These are phyloP conservation scores for Scedosporium dehoogii DNA, from an alignment of 2,329 filamentous ascomycete species.

Conservation along the genomic window DNA sequence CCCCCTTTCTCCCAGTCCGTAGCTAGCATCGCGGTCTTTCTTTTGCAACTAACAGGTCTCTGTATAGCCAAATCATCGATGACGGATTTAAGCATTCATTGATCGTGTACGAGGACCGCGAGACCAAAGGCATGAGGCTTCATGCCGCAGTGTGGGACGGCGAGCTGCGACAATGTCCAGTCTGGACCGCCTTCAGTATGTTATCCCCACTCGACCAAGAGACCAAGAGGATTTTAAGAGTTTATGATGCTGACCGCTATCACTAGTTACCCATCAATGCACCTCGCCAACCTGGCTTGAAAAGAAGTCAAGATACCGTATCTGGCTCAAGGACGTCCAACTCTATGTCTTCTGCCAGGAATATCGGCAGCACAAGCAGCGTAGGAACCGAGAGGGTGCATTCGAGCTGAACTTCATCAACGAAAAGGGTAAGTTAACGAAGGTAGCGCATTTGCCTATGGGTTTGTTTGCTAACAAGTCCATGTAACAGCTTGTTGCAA, in stretches of 20 bases:
- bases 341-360: conserved; percentile 49
- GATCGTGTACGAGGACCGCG: conserved; percentile 40
- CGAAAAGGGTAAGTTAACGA: conserved; percentile 23
- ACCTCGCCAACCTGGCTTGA: conserved; percentile 39
- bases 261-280: conserved; percentile 41
- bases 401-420: conserved; percentile 42
- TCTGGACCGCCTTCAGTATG: conserved; percentile 56
- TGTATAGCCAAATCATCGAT: conserved; percentile 42
- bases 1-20: not conserved
- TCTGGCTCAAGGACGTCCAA: conserved; percentile 44
- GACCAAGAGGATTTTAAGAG: not conserved
- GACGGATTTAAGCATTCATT: conserved; percentile 44
- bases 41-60: not conserved
- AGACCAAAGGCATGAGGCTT: conserved; percentile 39
- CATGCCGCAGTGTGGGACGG: conserved; percentile 48
- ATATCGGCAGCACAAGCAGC: conserved; percentile 43
- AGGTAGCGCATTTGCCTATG: not conserved
- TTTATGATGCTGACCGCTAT: not conserved
- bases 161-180: conserved; percentile 41
- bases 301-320: conserved; percentile 32
- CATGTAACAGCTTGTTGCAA: conserved; percentile 19
- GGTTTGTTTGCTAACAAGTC: not conserved
- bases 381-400: conserved; percentile 33
- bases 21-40: not conserved
- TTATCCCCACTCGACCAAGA: not conserved